Conservation (phyloP, 2,329 filamentous ascomycete species). For the Colletotrichum lindemuthianum region DNA sequence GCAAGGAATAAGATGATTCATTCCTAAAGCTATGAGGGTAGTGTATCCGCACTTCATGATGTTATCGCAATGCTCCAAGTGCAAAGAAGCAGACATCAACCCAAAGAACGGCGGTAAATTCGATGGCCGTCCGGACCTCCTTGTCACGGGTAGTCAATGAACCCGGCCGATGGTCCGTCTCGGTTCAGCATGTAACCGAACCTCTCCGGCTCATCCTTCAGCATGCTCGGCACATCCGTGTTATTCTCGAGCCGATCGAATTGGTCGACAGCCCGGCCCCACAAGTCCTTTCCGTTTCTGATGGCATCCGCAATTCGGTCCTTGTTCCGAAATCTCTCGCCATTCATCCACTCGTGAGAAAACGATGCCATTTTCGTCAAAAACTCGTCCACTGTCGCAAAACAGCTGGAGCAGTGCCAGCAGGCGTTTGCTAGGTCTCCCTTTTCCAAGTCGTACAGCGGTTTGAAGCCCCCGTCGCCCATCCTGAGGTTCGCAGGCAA, state of each 20-base stretch:
- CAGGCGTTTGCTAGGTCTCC: constrained; percentile 55
- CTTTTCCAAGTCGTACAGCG: constrained; percentile 39
- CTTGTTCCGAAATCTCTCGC: constrained; percentile 56
- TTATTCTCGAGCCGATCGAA: constrained; percentile 62
- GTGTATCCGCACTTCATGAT: too few species aligned
- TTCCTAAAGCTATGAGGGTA: too few species aligned
- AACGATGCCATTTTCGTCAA: constrained; percentile 63
- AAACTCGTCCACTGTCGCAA: constrained; percentile 64
- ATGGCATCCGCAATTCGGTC: constrained; percentile 61
- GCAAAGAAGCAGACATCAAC: background rate
- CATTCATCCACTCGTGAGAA: constrained; percentile 60
- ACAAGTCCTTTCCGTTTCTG: constrained; percentile 63
- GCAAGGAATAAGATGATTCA: too few species aligned
- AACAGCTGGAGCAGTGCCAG: constrained; percentile 73
- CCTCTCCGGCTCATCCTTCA: constrained; percentile 51
- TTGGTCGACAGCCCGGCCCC: constrained; percentile 58
- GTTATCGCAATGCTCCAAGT: too few species aligned
- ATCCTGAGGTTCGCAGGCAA: constrained; percentile 64
- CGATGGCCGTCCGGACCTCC: background rate
- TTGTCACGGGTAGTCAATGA: constrained; percentile 53
- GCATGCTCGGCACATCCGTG: constrained; percentile 60
- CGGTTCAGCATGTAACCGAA: constrained; percentile 58
- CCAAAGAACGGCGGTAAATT: background rate
- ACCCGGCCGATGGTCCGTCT: constrained; percentile 58
- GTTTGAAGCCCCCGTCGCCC: constrained; percentile 36